Conservation (phyloP, 73 alveolate genomes). For the Tetrahymena borealis region DNA sequence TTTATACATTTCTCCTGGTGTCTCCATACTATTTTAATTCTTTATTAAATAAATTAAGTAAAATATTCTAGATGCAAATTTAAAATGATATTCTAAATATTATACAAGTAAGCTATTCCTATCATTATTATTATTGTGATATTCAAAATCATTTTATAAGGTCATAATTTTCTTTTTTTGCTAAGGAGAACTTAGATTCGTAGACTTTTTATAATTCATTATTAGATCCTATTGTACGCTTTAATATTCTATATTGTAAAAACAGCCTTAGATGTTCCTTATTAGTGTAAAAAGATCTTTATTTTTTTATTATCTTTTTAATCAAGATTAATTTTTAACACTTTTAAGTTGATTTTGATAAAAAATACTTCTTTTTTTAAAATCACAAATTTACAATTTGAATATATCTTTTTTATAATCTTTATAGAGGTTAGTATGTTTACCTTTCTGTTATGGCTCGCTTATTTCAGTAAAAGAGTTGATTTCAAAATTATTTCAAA, state of each 20-base stretch:
- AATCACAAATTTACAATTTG: neutral
- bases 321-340: no score
- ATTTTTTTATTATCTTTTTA: no score
- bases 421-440: no score
- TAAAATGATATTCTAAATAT: neutral
- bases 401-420: neutral
- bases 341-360: neutral
- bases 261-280: neutral
- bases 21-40: neutral
- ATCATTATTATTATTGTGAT: neutral
- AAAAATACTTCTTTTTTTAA: neutral
- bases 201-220: neutral
- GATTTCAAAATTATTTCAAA: no score
- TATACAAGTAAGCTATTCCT: neutral
- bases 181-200: neutral
- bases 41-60: neutral
- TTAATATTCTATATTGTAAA: neutral
- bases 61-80: neutral
- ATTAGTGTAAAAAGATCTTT: neutral
- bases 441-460: no score
- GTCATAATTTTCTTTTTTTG: neutral
- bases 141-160: neutral
- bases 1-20: neutral
- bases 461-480: no score
- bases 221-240: no score